A percentile compares a stretch with the other conserved stretches of the same genome.
Conservation (phyloP, 129 eudicot species). For the Solidago caesia region DNA sequence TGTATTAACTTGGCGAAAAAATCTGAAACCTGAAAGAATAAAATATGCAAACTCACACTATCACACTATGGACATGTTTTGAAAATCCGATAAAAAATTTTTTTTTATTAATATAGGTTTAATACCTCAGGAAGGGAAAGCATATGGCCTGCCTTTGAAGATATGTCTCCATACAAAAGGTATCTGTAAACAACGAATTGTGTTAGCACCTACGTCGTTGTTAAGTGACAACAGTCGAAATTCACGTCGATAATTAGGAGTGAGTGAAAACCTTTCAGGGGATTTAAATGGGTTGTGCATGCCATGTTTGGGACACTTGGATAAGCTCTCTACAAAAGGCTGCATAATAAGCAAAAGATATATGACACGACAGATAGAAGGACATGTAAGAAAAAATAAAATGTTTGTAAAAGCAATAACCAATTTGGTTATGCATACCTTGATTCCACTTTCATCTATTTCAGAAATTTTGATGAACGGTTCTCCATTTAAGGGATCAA, state of each 20-base stretch:
- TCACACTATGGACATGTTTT: background rate
- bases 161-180: constrained; percentile 84
- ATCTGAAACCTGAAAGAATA: constrained; percentile 63
- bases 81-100: background rate
- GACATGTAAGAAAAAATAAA: background rate
- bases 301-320: constrained; percentile 88
- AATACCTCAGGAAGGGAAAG: constrained; percentile 84
- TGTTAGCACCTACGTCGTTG: constrained; percentile 1
- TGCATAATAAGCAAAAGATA: constrained; percentile 38
- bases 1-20: constrained; percentile 88
- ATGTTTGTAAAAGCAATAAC: background rate
- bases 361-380: constrained; percentile 7
- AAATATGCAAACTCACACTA: constrained; percentile 4
- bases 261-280: constrained; percentile 70
- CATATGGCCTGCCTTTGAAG: constrained; percentile 83
- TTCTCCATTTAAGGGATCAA: constrained; percentile 94
- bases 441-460: constrained; percentile 63
- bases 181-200: constrained; percentile 48
- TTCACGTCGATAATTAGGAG: background rate
- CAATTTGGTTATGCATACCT: constrained; percentile 41
- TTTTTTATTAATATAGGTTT: constrained; percentile 1
- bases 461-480: constrained; percentile 85
- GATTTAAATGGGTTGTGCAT: constrained; percentile 90
- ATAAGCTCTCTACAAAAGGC: constrained; percentile 96
- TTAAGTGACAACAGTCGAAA: no score